These are phyloP conservation scores for Cryptococcus sp. DNA, from an alignment of 1,284 basidiomycete genomes.

Conservation along the genomic window DNA sequence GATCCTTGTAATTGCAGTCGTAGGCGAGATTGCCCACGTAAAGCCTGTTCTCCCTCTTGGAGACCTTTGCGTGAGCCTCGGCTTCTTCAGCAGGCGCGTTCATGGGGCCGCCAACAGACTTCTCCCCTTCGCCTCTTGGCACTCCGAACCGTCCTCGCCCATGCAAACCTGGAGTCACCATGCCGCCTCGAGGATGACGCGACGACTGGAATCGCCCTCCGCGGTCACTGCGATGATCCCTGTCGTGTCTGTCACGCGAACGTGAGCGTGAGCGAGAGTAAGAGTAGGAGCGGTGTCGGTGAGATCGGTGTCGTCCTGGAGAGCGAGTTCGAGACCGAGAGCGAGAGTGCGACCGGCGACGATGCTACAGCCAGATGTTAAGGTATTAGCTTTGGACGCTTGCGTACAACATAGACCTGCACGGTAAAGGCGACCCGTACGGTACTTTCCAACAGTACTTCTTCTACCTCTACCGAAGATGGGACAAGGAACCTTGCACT, in stretches of 20 bases:
- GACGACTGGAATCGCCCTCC: slow-evolving; percentile 16
- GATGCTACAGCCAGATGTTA: slow-evolving; percentile 11
- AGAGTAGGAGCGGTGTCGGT: slow-evolving; percentile 61
- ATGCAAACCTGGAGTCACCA: not conserved
- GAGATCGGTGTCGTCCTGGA: slow-evolving; percentile 62
- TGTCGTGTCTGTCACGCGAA: slow-evolving; percentile 27
- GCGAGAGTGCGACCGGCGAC: slow-evolving; percentile 30
- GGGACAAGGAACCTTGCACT: slow-evolving; percentile 26
- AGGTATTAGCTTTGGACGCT: not conserved
- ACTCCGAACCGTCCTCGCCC: slow-evolving; percentile 1
- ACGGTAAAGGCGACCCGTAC: slow-evolving; percentile 8
- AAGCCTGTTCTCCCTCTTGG: slow-evolving; percentile 95
- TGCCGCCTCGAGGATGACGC: slow-evolving; percentile 3
- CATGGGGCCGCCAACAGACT: slow-evolving; percentile 82
- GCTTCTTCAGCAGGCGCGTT: slow-evolving; percentile 87
- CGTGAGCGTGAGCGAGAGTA: slow-evolving; percentile 64
- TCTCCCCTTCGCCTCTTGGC: slow-evolving; percentile 31
- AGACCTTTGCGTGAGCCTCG: slow-evolving; percentile 82
- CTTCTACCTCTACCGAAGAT: slow-evolving; percentile 1
- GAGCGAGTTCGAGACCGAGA: slow-evolving; percentile 37
- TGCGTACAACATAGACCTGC: not conserved
- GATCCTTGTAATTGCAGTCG: slow-evolving; percentile 94
- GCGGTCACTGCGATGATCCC: slow-evolving; percentile 25
- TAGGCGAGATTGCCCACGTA: slow-evolving; percentile 98
- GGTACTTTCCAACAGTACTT: not conserved